A percentile compares a stretch with the other conserved stretches of the same genome.
These are phyloP conservation scores for Rhodotorula sp. DNA, from an alignment of 1,284 basidiomycete genomes.

Conservation along the genomic window DNA sequence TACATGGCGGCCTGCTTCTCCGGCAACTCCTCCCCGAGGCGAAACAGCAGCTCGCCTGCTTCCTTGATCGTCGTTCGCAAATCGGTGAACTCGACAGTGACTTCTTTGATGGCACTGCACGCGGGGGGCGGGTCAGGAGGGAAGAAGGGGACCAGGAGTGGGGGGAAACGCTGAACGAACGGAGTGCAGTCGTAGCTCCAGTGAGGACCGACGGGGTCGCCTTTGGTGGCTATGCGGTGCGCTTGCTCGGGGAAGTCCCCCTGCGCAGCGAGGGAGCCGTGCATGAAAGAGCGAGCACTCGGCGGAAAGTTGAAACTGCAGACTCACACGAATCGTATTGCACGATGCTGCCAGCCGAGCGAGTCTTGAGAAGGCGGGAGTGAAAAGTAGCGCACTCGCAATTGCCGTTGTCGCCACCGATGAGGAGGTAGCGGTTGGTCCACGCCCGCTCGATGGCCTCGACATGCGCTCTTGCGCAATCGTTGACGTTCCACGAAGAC, in stretches of 20 bases:
- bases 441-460: not conserved
- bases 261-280: not conserved
- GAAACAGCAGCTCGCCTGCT: constrained; percentile 4
- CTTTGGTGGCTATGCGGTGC: constrained; percentile 1
- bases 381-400: too few relatives aligned
- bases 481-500: constrained; percentile 11
- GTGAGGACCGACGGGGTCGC: constrained; percentile 1
- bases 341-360: not conserved
- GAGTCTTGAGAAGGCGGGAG: too few relatives aligned
- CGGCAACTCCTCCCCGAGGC: not conserved
- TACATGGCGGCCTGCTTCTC: not conserved
- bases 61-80: constrained; percentile 2
- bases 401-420: constrained; percentile 30
- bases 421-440: constrained; percentile 43
- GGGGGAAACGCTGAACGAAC: not conserved
- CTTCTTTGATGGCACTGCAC: constrained; percentile 52
- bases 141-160: too few relatives aligned
- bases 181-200: constrained; percentile 4
- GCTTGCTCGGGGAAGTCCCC: constrained; percentile 13
- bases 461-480: constrained; percentile 6
- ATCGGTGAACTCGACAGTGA: constrained; percentile 54
- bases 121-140: not conserved
- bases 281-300: not conserved
- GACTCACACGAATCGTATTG: not conserved
- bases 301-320: too few relatives aligned